Conservation (phyloP, 148 eudicot species). For the Fagopyrum esculentum region DNA sequence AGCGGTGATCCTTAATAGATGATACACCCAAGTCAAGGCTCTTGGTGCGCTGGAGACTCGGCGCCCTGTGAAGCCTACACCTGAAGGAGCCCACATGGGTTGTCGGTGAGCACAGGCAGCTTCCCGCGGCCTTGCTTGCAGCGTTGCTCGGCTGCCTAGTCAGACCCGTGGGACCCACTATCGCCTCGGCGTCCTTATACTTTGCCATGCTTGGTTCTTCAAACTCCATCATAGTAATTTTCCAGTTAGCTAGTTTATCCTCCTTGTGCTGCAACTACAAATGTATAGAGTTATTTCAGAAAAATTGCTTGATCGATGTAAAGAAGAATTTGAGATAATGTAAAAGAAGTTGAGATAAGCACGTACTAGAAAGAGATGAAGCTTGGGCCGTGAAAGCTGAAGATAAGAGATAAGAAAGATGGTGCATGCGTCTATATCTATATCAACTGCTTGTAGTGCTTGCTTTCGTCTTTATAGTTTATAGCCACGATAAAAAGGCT, state of each 20-base stretch:
- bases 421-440: background rate
- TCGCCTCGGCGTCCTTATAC: background rate
- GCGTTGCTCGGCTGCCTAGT: background rate
- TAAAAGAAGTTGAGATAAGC: background rate
- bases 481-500: background rate
- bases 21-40: constrained; percentile 25
- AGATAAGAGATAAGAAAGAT: background rate
- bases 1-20: background rate
- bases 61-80: constrained; percentile 57
- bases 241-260: background rate
- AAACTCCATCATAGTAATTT: background rate
- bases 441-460: background rate
- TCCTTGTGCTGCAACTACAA: background rate
- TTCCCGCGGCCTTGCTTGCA: constrained; percentile 30
- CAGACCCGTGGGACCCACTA: constrained; percentile 3
- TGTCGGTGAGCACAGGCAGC: constrained; percentile 65
- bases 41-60: constrained; percentile 41
- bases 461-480: background rate
- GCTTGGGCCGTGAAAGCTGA: background rate
- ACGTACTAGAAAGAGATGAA: background rate
- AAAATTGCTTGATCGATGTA: background rate
- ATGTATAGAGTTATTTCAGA: background rate
- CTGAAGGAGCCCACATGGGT: constrained; percentile 67
- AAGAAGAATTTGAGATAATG: background rate
- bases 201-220: background rate